These are phyloP conservation scores for Phoenix roebelenii DNA, from an alignment of 176 grass and related monocot species.

Conservation along the genomic window DNA sequence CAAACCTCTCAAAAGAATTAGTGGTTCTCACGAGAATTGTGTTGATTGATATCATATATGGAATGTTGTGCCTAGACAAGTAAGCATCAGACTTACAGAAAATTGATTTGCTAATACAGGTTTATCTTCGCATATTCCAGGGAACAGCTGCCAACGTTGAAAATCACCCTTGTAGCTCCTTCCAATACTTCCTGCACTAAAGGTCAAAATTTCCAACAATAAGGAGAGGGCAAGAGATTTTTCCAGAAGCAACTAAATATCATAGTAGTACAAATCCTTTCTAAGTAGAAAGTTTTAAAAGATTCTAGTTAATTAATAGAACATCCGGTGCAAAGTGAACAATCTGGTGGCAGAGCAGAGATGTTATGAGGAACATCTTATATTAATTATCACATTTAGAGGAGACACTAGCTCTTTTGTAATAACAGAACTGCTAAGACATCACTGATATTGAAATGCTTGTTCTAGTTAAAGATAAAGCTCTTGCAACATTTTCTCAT, in stretches of 20 bases:
- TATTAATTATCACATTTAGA: too few relatives aligned
- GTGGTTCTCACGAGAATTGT: too few relatives aligned
- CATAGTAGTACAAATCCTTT: neutral
- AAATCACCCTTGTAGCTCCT: constrained; percentile 97
- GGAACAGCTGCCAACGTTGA: constrained; percentile 91
- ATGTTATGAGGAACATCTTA: too few relatives aligned
- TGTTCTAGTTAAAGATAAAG: too few relatives aligned
- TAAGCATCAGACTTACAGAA: constrained; percentile 54
- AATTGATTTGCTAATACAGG: constrained; percentile 83
- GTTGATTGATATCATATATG: too few relatives aligned
- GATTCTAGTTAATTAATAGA: constrained; percentile 6
- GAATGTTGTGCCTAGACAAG: neutral
- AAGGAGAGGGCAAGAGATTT: constrained; percentile 8
- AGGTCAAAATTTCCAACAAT: constrained; percentile 32
- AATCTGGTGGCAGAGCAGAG: too few relatives aligned
- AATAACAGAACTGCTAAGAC: too few relatives aligned
- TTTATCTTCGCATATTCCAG: constrained; percentile 63
- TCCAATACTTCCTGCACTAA: constrained; percentile 93
- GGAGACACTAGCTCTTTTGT: too few relatives aligned
- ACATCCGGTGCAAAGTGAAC: neutral
- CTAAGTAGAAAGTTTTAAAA: neutral
- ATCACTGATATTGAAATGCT: too few relatives aligned
- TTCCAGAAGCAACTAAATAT: neutral
- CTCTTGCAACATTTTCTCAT: too few relatives aligned
- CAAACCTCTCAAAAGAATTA: too few relatives aligned